Evolutionary conservation across 371 early-diverging fungal genomes (phyloP), one percentile per base, ranked within the genome.

Genomic region (Mortierella sp.): DNA sequence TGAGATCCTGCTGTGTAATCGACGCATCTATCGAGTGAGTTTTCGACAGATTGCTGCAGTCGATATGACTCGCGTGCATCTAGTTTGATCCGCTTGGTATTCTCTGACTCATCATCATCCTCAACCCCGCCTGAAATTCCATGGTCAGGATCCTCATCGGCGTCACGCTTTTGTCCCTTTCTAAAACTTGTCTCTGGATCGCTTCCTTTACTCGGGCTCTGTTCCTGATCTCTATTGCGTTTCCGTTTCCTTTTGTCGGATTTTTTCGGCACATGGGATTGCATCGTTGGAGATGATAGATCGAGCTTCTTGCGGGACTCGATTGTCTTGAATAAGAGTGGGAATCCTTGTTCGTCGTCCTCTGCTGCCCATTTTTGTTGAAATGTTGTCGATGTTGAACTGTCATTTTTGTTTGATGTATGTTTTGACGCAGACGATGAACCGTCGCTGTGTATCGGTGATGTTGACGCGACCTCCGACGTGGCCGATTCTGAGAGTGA

Each of bases 1-100:
- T 72, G 70, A 10, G 52, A 72, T 38, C 70, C 67, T 1, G 68
- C 7, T 63, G 70, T 57, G 68, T 84, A 60, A 60, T 72, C 63
- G 53, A 83, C 71, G 28, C 69, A 50, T 8, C 72, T 74, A 4
- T 53, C 19, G 1, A 32, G 24, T 1, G 67, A 48, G 32, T 74
- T 79, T 3, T 47, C 60, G 13, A 41, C n/a, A 8, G 79, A 79
- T 59, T 63, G 40, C 32, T 74, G 79, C 33, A 63, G 70, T 24
- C 50, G 52, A 43, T 79, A 79, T 1, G 63, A 38, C 28, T 74
- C 28, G 6, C 67, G 70, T 8, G 79, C 41, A 36, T 79, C 74
- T 33, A 74, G 40, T 60, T 74, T 79, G 22, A 67, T 63, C 63
- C 79, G 64, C 58, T 74, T 79, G 9, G 4, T 32, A 13, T 5